A percentile compares a stretch with the other conserved stretches of the same genome.
Evolutionary conservation across 371 early-diverging fungal species (phyloP).

Genomic region (Circinella umbellata): DNA sequence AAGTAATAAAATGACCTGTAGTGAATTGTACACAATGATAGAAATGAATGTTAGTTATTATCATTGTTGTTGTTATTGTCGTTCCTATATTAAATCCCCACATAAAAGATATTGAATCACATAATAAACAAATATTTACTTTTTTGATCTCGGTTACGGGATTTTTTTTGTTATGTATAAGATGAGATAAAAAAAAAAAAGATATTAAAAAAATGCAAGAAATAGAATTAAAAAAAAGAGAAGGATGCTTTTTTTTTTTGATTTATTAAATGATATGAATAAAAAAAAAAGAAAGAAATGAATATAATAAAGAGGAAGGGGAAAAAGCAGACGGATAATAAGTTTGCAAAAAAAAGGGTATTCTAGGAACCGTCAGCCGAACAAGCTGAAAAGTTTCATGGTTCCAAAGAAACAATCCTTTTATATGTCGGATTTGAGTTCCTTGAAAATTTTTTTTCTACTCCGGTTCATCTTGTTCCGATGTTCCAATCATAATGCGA

Average conservation of each 20-base stretch:
- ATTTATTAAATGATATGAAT: background rate
- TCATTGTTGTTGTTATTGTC: background rate
- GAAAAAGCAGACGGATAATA: background rate
- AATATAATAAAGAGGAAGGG: background rate
- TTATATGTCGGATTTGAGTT: slow-evolving; percentile 10
- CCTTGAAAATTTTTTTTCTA: slow-evolving; percentile 17
- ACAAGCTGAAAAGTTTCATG: slow-evolving; percentile 46
- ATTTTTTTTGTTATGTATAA: too few species aligned
- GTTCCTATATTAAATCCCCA: too few species aligned
- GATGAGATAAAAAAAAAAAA: too few species aligned
- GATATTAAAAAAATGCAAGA: background rate
- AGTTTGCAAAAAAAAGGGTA: slow-evolving; percentile 29
- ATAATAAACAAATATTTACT: too few species aligned
- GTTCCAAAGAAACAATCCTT: slow-evolving; percentile 16
- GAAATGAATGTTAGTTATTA: background rate
- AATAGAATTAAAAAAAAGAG: background rate
- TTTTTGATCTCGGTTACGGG: too few species aligned
- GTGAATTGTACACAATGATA: background rate
- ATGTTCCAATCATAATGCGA: slow-evolving; percentile 2
- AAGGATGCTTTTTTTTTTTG: slow-evolving; percentile 1
- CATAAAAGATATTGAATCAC: too few species aligned
- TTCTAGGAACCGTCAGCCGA: slow-evolving; percentile 50
- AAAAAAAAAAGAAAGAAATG: slow-evolving; percentile 1
- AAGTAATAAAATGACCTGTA: slow-evolving; percentile 6
- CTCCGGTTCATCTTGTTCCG: slow-evolving; percentile 14